Conservation (phyloP, 1,139 yeast genomes). For the Yamadazyma conglobata region DNA sequence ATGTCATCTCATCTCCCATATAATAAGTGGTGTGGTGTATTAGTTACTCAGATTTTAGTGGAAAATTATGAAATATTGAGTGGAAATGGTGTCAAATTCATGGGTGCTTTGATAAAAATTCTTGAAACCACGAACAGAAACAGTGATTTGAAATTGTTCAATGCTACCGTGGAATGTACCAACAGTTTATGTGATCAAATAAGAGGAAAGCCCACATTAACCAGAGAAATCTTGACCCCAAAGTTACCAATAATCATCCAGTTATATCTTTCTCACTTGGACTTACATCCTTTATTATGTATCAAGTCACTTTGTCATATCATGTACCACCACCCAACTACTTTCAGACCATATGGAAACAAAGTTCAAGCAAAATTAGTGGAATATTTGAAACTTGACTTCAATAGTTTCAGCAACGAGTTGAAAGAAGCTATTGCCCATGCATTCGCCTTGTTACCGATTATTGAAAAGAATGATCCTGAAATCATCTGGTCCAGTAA, state of each 20-base stretch:
- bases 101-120: conserved; percentile 52
- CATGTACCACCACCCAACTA: conserved; percentile 63
- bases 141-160: conserved; percentile 40
- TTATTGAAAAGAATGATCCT: conserved; percentile 50
- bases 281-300: conserved; percentile 35
- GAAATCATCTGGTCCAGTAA: conserved; percentile 47
- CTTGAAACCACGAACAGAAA: conserved; percentile 50
- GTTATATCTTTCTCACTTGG: conserved; percentile 46
- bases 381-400: conserved; percentile 28
- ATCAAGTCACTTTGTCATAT: conserved; percentile 50
- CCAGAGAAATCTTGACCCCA: conserved; percentile 83
- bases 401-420: conserved; percentile 27
- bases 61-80: conserved; percentile 54
- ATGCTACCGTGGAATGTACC: conserved; percentile 48
- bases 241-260: conserved; percentile 62
- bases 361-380: conserved; percentile 52
- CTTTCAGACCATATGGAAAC: conserved; percentile 75
- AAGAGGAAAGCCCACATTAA: conserved; percentile 77
- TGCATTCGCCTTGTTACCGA: conserved; percentile 59
- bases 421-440: conserved; percentile 44
- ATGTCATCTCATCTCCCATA: conserved; percentile 47
- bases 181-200: conserved; percentile 51
- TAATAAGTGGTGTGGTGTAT: conserved; percentile 63
- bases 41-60: conserved; percentile 47
- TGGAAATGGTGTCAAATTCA: conserved; percentile 56